Evolutionary conservation across 2,329 filamentous ascomycete species (phyloP).

Genomic region (Emergomyces africanus): DNA sequence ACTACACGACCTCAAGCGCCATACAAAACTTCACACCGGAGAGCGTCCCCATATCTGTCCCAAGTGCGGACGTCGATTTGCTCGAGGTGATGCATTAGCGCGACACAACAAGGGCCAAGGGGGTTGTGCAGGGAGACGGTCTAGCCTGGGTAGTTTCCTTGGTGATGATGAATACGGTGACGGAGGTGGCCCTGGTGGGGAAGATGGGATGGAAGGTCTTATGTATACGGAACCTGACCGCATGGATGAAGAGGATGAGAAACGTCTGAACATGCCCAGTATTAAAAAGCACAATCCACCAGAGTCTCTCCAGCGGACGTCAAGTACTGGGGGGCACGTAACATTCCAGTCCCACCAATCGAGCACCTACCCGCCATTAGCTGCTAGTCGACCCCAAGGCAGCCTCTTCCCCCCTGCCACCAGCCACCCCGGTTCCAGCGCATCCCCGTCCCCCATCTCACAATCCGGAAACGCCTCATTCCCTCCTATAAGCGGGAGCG

Average conservation of each 20-base stretch:
- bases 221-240: constrained; percentile 43
- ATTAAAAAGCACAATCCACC: constrained; percentile 58
- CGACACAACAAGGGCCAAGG: constrained; percentile 92
- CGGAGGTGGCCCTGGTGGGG: constrained; percentile 32
- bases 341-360: constrained; percentile 52
- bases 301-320: constrained; percentile 37
- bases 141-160: constrained; percentile 72
- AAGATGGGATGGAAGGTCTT: constrained; percentile 51
- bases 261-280: constrained; percentile 47
- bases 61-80: constrained; percentile 90
- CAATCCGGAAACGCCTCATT: constrained; percentile 27
- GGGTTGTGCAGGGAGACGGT: constrained; percentile 81
- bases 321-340: constrained; percentile 22
- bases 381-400: constrained; percentile 38
- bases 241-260: constrained; percentile 39
- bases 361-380: constrained; percentile 66
- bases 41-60: constrained; percentile 91
- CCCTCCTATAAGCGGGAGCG: constrained; percentile 20
- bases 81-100: constrained; percentile 84
- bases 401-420: constrained; percentile 52
- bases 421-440: constrained; percentile 43
- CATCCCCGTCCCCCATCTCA: constrained; percentile 43
- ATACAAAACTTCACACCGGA: constrained; percentile 92
- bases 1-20: constrained; percentile 87
- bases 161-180: constrained; percentile 58